Conservation (phyloP, 148 eudicot species). For the Silene conica region DNA sequence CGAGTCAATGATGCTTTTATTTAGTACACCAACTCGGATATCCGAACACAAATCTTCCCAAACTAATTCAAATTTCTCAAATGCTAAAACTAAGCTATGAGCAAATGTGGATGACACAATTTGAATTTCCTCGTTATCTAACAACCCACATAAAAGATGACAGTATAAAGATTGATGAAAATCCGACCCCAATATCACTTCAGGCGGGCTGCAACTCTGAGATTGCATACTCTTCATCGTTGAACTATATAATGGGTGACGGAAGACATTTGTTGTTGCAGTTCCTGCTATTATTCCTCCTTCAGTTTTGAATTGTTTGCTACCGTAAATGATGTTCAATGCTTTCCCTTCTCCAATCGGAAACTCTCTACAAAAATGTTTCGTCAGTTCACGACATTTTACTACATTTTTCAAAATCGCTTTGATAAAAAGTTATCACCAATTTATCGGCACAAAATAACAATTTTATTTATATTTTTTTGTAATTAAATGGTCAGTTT, state of each 20-base stretch:
- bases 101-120: constrained; percentile 71
- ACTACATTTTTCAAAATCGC: too few species aligned
- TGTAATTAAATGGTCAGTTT: too few species aligned
- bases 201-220: constrained; percentile 69
- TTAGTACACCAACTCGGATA: constrained; percentile 50
- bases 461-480: too few species aligned
- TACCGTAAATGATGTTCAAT: constrained; percentile 62
- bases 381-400: too few species aligned
- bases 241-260: constrained; percentile 38
- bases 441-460: too few species aligned
- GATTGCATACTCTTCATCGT: constrained; percentile 58
- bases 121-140: constrained; percentile 48
- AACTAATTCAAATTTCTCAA: constrained; percentile 51
- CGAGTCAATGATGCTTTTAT: constrained; percentile 42
- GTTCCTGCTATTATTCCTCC: constrained; percentile 80
- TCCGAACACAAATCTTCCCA: constrained; percentile 74
- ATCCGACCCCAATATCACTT: constrained; percentile 69
- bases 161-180: constrained; percentile 84
- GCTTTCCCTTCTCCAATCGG: constrained; percentile 69
- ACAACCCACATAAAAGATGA: constrained; percentile 76
- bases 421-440: too few species aligned
- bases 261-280: constrained; percentile 75
- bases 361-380: constrained; percentile 34
- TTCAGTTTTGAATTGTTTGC: constrained; percentile 68
- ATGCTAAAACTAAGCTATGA: constrained; percentile 75